Conservation (phyloP, 306 rosid genomes). For the Prinsepia uniflora region DNA sequence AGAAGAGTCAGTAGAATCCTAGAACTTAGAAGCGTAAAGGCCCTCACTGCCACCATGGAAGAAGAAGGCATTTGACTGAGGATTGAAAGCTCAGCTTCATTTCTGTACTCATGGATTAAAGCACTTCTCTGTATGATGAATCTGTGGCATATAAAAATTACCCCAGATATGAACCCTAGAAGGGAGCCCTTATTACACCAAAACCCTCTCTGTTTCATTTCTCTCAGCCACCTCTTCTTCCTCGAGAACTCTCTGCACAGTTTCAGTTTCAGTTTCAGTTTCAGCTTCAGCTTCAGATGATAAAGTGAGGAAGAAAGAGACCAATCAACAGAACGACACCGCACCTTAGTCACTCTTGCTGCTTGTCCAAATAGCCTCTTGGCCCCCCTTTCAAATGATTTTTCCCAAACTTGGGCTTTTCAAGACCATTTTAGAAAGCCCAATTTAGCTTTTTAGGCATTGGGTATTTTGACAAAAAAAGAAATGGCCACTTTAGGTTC, state of each 20-base stretch:
- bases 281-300: background rate
- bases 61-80: constrained; percentile 85
- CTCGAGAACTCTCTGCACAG: background rate
- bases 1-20: constrained; percentile 18
- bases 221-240: background rate
- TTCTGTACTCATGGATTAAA: constrained; percentile 71
- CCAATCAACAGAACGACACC: background rate
- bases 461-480: no score
- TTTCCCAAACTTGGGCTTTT: background rate
- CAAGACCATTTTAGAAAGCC: no score
- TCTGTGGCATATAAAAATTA: constrained; percentile 13
- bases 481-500: background rate
- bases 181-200: background rate
- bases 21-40: constrained; percentile 55
- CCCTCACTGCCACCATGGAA: constrained; percentile 96
- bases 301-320: background rate
- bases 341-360: background rate
- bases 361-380: background rate
- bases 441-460: no score
- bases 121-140: constrained; percentile 30
- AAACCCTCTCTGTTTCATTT: constrained; percentile 5
- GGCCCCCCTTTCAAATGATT: background rate
- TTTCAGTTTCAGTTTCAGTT: no score
- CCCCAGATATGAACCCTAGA: constrained; percentile 14
- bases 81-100: constrained; percentile 48